Conservation (phyloP, 768 basidiomycete species). For the Termitomyces sp. region DNA sequence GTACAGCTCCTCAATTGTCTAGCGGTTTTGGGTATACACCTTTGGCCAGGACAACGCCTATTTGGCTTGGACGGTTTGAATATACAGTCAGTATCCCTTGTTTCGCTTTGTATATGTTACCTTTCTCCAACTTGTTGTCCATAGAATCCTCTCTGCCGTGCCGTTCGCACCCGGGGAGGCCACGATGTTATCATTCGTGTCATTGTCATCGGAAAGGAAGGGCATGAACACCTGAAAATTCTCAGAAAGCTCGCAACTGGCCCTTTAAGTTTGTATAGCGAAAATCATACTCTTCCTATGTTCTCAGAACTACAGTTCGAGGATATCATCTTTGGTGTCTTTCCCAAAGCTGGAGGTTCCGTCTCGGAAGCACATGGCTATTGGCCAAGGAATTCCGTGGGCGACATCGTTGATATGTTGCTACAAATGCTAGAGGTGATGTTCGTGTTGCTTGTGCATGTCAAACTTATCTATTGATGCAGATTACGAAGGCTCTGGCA, state of each 20-base stretch:
- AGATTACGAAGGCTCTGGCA: not conserved
- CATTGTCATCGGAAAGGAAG: slow-evolving; percentile 18
- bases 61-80: not conserved
- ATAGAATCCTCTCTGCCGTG: slow-evolving; percentile 8
- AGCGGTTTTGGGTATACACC: not conserved
- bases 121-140: not conserved
- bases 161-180: slow-evolving; percentile 17
- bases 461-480: not conserved
- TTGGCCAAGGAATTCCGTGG: slow-evolving; percentile 28
- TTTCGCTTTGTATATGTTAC: not conserved
- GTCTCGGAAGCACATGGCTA: slow-evolving; percentile 10
- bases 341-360: slow-evolving; percentile 20
- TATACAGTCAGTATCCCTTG: not conserved
- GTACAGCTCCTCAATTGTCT: not conserved
- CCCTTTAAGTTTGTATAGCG: slow-evolving; percentile 8
- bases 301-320: slow-evolving; percentile 22
- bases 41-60: not conserved
- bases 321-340: slow-evolving; percentile 26
- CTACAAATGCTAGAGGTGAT: slow-evolving; percentile 19
- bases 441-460: not conserved
- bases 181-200: slow-evolving; percentile 16
- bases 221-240: slow-evolving; percentile 21
- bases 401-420: slow-evolving; percentile 27
- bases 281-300: slow-evolving; percentile 27
- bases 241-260: slow-evolving; percentile 20